Evolutionary conservation across 2,329 filamentous ascomycete genomes (phyloP).

Genomic region (Exserohilum turcica): DNA sequence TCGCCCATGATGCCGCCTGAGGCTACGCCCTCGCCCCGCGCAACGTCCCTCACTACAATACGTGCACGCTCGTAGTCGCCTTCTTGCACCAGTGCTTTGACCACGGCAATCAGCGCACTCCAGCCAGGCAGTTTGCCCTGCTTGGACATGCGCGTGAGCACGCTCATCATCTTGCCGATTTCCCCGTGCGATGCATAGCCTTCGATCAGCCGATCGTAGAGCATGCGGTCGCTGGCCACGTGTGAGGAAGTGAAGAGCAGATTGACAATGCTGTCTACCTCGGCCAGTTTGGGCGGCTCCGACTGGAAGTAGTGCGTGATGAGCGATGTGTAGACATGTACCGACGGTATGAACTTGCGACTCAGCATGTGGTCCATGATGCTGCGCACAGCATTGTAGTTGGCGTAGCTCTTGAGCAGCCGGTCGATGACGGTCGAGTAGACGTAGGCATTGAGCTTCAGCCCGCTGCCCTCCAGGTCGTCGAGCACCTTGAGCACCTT

Average conservation of each 20-base stretch:
- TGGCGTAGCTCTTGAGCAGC: slow-evolving; percentile 58
- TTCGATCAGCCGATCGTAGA: slow-evolving; percentile 73
- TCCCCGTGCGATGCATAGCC: slow-evolving; percentile 66
- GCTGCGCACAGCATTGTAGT: slow-evolving; percentile 59
- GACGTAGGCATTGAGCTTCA: slow-evolving; percentile 65
- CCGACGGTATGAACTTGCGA: slow-evolving; percentile 59
- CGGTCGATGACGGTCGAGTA: slow-evolving; percentile 74
- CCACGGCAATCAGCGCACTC: slow-evolving; percentile 47
- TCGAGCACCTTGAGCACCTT: slow-evolving; percentile 61
- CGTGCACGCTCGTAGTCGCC: slow-evolving; percentile 44
- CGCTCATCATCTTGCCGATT: slow-evolving; percentile 51
- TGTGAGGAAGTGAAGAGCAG: slow-evolving; percentile 46
- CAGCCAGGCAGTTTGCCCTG: slow-evolving; percentile 52
- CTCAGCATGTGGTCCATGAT: slow-evolving; percentile 67
- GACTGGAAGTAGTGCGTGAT: slow-evolving; percentile 69
- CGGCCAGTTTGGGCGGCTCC: slow-evolving; percentile 62
- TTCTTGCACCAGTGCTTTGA: slow-evolving; percentile 46
- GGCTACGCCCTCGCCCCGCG: slow-evolving; percentile 38
- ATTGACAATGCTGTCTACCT: slow-evolving; percentile 64
- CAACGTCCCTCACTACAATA: slow-evolving; percentile 47
- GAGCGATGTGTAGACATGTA: slow-evolving; percentile 76
- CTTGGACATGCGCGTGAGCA: slow-evolving; percentile 48
- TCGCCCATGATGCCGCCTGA: slow-evolving; percentile 26
- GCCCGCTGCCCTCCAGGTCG: slow-evolving; percentile 60
- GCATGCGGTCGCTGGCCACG: slow-evolving; percentile 57